Conservation (phyloP, 192 early-diverging fungal genomes). For the Entomortierella beljakovae region DNA sequence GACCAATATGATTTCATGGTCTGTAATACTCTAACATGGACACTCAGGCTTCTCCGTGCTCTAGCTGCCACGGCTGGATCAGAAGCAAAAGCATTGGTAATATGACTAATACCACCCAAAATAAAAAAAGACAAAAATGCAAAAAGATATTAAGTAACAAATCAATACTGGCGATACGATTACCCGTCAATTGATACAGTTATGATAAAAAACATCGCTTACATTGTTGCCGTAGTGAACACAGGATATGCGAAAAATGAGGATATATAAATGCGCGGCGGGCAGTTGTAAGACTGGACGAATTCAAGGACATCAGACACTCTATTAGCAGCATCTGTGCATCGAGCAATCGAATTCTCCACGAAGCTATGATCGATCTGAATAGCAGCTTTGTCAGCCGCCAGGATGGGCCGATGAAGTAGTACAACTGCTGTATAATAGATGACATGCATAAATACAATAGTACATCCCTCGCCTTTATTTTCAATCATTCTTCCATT, state of each 20-base stretch:
- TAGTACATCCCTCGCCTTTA: slow-evolving; percentile 40
- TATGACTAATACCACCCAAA: slow-evolving; percentile 31
- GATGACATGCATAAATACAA: slow-evolving; percentile 57
- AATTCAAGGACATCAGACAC: slow-evolving; percentile 55
- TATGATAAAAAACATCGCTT: background rate
- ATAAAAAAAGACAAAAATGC: background rate
- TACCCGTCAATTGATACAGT: too few species aligned
- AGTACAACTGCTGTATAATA: slow-evolving; percentile 60
- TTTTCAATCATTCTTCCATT: slow-evolving; percentile 44
- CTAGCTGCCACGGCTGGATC: slow-evolving; percentile 48
- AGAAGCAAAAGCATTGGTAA: slow-evolving; percentile 57
- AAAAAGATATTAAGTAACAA: too few species aligned
- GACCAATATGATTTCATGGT: slow-evolving; percentile 62
- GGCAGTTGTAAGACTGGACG: slow-evolving; percentile 32
- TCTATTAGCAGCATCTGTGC: slow-evolving; percentile 54
- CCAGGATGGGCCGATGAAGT: slow-evolving; percentile 61
- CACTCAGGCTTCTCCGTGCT: slow-evolving; percentile 54
- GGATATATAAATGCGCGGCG: slow-evolving; percentile 42
- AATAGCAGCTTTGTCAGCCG: slow-evolving; percentile 27
- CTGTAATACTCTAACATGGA: slow-evolving; percentile 56
- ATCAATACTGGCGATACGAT: too few species aligned
- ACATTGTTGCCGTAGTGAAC: slow-evolving; percentile 64
- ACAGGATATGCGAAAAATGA: slow-evolving; percentile 62
- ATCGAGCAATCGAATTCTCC: slow-evolving; percentile 49
- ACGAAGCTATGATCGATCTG: slow-evolving; percentile 47